These are phyloP conservation scores for Prosopis cineraria DNA, from an alignment of 306 rosid genomes.

Conservation along the genomic window DNA sequence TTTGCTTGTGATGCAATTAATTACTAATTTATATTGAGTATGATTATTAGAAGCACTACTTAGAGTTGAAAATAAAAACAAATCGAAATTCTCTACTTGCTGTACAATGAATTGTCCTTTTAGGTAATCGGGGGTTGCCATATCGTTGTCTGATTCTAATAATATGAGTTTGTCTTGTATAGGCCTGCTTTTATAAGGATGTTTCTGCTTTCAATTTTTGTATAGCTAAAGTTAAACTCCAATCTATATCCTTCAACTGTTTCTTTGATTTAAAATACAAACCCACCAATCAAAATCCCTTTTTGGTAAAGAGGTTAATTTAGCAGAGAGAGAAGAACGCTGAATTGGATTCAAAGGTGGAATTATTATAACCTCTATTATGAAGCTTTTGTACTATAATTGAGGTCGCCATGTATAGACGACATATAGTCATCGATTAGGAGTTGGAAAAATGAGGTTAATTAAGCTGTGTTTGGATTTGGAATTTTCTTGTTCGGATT, in stretches of 20 bases:
- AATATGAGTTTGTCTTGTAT: slow-evolving; percentile 29
- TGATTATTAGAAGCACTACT: background rate
- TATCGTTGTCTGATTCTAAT: slow-evolving; percentile 30
- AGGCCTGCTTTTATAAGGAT: slow-evolving; percentile 33
- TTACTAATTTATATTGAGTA: background rate
- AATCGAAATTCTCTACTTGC: background rate
- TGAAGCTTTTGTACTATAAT: slow-evolving; percentile 1
- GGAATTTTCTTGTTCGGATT: slow-evolving; percentile 38
- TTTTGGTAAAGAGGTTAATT: background rate
- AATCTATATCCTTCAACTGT: slow-evolving; percentile 9
- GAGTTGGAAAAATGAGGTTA: background rate
- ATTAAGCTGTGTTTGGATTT: slow-evolving; percentile 4
- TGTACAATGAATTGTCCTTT: slow-evolving; percentile 9
- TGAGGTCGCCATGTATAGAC: background rate
- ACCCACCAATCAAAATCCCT: slow-evolving; percentile 10
- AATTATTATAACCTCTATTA: slow-evolving; percentile 21
- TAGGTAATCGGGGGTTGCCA: slow-evolving; percentile 18
- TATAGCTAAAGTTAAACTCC: slow-evolving; percentile 34
- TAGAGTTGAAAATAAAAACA: background rate
- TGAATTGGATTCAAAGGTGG: slow-evolving; percentile 15
- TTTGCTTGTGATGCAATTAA: background rate
- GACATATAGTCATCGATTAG: slow-evolving; percentile 7
- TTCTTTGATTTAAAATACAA: slow-evolving; percentile 7
- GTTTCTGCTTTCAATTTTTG: slow-evolving; percentile 23
- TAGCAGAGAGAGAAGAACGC: background rate